Conservation (phyloP, 169 alveolate genomes). For the Plasmodium vivax region DNA sequence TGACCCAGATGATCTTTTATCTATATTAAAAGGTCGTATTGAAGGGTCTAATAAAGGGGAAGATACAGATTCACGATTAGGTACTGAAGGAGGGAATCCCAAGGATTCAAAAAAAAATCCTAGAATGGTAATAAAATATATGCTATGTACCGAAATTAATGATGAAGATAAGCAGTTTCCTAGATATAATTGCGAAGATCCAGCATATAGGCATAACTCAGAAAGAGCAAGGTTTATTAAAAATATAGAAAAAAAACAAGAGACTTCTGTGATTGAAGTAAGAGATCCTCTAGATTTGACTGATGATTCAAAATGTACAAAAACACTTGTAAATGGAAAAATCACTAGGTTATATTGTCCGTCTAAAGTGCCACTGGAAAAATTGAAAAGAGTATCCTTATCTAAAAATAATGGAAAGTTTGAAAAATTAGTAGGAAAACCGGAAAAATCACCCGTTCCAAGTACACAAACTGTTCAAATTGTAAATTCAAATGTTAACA, state of each 20-base stretch:
- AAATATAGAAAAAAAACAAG: not conserved
- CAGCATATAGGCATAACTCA: not conserved
- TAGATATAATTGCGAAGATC: not conserved
- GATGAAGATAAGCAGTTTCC: not conserved
- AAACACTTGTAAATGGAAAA: too few species aligned
- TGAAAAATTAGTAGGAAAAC: not conserved
- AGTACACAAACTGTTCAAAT: too few species aligned
- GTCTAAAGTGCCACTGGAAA: too few species aligned
- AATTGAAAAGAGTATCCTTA: too few species aligned
- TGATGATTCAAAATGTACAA: too few species aligned
- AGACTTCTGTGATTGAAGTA: not conserved
- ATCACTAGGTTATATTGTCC: too few species aligned
- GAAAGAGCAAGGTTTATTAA: not conserved
- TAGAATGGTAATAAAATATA: not conserved
- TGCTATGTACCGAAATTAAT: not conserved
- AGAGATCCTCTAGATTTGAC: too few species aligned
- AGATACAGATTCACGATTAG: not conserved
- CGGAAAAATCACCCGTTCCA: not conserved
- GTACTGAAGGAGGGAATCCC: not conserved
- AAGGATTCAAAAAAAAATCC: not conserved
- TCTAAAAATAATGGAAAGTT: too few species aligned
- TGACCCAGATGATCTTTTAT: not conserved
- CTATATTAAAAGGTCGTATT: not conserved
- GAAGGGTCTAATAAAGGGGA: not conserved
- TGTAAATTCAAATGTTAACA: not conserved